Percentiles rank a stretch among this genome's conserved stretches.
These are phyloP conservation scores for Euclidium syriacum DNA, from an alignment of 345 rosid species.

Conservation along the genomic window DNA sequence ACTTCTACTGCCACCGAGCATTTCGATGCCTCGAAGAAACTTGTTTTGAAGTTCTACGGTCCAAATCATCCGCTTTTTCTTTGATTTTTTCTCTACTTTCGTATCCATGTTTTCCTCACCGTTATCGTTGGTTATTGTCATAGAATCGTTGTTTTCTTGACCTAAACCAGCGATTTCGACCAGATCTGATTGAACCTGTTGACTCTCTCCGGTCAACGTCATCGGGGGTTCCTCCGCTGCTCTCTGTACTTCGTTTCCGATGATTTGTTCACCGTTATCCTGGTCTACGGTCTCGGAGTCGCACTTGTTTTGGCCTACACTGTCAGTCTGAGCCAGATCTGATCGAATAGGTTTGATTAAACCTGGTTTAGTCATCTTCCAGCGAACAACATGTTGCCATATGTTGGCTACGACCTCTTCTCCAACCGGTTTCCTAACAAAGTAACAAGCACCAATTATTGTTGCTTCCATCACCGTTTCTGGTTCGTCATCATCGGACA, in stretches of 20 bases:
- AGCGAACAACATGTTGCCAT: slow-evolving; percentile 28
- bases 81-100: too few relatives aligned
- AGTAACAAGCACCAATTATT: slow-evolving; percentile 14
- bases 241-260: neutral
- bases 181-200: too few relatives aligned
- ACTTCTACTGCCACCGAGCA: slow-evolving; percentile 19
- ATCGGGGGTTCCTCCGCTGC: neutral
- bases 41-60: neutral
- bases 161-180: too few relatives aligned
- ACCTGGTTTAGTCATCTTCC: neutral
- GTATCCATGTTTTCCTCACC: too few relatives aligned
- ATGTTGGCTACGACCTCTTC: neutral
- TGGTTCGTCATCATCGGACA: neutral
- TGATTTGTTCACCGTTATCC: neutral
- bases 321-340: neutral
- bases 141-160: too few relatives aligned
- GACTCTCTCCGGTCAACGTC: neutral
- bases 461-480: slow-evolving; percentile 16
- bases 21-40: slow-evolving; percentile 5
- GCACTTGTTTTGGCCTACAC: neutral
- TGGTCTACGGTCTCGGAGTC: neutral
- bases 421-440: slow-evolving; percentile 9
- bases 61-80: too few relatives aligned
- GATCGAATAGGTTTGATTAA: neutral
- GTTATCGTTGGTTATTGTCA: too few relatives aligned